Conservation (phyloP, 768 basidiomycete species). For the Rhizopogon sp. region DNA sequence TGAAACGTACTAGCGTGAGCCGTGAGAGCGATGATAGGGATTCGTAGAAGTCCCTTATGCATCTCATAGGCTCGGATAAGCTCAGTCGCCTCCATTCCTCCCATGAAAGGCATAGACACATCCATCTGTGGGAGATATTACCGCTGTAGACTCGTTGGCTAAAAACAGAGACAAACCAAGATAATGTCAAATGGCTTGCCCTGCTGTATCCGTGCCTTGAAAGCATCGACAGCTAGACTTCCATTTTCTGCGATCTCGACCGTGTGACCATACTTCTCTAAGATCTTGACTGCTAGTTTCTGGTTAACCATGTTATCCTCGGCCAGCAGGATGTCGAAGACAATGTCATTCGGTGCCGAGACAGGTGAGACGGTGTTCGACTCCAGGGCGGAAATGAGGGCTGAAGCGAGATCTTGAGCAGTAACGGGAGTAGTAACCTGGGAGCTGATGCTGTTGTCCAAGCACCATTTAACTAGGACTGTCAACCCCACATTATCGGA, state of each 20-base stretch:
- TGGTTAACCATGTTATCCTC: constrained; percentile 97
- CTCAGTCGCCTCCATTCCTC: constrained; percentile 96
- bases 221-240: constrained; percentile 86
- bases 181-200: constrained; percentile 86
- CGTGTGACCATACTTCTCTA: constrained; percentile 93
- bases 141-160: not conserved
- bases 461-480: constrained; percentile 82
- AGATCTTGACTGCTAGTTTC: constrained; percentile 92
- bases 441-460: constrained; percentile 94
- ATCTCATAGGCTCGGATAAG: constrained; percentile 83
- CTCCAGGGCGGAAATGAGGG: constrained; percentile 90
- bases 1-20: constrained; percentile 86
- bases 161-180: constrained; percentile 51
- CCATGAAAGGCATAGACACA: constrained; percentile 98
- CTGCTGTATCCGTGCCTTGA: constrained; percentile 70
- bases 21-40: constrained; percentile 94
- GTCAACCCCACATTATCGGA: constrained; percentile 1
- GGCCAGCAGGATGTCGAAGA: constrained; percentile 90
- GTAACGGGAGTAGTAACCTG: constrained; percentile 90
- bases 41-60: constrained; percentile 61
- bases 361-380: constrained; percentile 90
- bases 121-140: constrained; percentile 66
- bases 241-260: constrained; percentile 99
- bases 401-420: constrained; percentile 85
- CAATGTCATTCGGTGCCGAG: constrained; percentile 77